Base-by-base conservation (phyloP, 176 grass and related monocot species). In the Oryza punctata region DNA sequence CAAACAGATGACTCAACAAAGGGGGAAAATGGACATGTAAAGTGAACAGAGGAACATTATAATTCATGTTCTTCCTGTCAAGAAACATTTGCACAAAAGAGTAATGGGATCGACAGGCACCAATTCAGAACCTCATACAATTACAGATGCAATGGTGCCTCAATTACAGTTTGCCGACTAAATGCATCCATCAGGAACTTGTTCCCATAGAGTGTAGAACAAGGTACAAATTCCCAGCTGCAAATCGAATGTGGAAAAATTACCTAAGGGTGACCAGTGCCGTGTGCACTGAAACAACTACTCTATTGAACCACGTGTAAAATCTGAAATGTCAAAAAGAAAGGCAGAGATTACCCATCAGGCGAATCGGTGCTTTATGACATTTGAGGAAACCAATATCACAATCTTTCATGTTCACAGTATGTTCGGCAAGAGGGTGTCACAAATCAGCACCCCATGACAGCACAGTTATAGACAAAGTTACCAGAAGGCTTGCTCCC, bases 401-500 rank as follows among this genome's bases (percentile, higher is more conserved):
- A 82, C 80, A 81, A 77, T 81, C 63, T 61, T 90, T 87, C 86
- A 37, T 84, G 72, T 54, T 25, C 61, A 80, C 60, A 15, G 80
- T 87, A 87, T 87, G 75, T 90, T 90, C 61, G 63, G 41, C 75
- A 73, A 12, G 72, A 57, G 64, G 73, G 46, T n/a, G 29, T 73
- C 38, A 25, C 50, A 81, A 65, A 90, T 98, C 89, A 98, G 80
- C 96, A 98, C 70, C 91, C 93, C 96, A 98, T 98, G 66, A 98
- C 93, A 79, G 96, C 93, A 75, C 96, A 98, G 75, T 98, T 98
- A 89, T 95, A 98, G 32, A 98, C 96, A 77, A 98, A 98, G 84
- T 89, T 98, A 60, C 87, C 87, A 7, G 87, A 95, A 73, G 78
- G 89, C 65, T 95, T 98, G 78, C 87, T 95, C 60, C 86, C 96